phyloP scores from a whole-genome alignment of 2,329 filamentous ascomycete genomes.

The Aureobasidium sp. region DNA sequence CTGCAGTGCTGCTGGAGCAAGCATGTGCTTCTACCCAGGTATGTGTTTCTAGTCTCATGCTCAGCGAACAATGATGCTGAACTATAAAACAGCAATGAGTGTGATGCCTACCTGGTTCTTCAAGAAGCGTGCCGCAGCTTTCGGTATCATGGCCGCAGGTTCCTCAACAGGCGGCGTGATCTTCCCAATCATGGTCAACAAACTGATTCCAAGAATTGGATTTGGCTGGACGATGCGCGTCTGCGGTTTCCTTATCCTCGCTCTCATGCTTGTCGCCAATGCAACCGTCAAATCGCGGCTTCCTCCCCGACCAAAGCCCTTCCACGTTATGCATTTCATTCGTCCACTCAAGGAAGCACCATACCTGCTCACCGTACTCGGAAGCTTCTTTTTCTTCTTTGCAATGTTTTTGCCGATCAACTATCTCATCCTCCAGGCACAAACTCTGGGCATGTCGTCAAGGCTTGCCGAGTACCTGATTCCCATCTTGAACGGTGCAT shows the following conservation, averaged over 20 bases:
- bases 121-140: slow-evolving; percentile 39
- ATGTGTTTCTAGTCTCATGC: not conserved
- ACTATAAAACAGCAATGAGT: slow-evolving; percentile 24
- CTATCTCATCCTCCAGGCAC: slow-evolving; percentile 41
- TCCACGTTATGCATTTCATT: slow-evolving; percentile 26
- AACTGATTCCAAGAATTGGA: slow-evolving; percentile 44
- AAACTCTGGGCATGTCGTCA: slow-evolving; percentile 39
- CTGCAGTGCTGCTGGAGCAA: slow-evolving; percentile 43
- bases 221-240: slow-evolving; percentile 51
- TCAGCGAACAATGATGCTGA: not conserved
- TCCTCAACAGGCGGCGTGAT: slow-evolving; percentile 47
- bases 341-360: slow-evolving; percentile 26
- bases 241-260: slow-evolving; percentile 52
- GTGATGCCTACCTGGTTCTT: slow-evolving; percentile 42
- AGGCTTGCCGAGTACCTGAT: slow-evolving; percentile 45
- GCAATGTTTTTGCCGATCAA: slow-evolving; percentile 52
- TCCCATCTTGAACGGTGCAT: slow-evolving; percentile 43
- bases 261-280: slow-evolving; percentile 44
- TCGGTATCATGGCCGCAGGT: slow-evolving; percentile 42
- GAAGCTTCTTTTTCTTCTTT: slow-evolving; percentile 48
- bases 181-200: slow-evolving; percentile 52
- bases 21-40: slow-evolving; percentile 41
- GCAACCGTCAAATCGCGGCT: slow-evolving; percentile 45
- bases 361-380: slow-evolving; percentile 25
- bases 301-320: slow-evolving; percentile 29